phyloP scores from a whole-genome alignment of 2,329 filamentous ascomycete species.

The Pestalotiopsis sp. region DNA sequence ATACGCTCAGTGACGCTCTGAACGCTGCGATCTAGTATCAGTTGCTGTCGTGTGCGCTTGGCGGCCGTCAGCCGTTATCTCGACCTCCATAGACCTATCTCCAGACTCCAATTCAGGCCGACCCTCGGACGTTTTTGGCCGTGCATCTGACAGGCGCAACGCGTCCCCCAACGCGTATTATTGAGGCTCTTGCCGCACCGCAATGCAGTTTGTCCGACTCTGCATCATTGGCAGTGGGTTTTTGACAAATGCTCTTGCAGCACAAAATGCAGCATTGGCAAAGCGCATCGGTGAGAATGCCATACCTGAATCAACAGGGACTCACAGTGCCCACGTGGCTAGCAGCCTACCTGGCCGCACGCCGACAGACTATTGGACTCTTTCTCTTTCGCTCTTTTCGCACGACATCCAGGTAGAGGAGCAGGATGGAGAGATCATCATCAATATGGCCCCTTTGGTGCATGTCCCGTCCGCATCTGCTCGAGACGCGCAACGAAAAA shows the following conservation, averaged over 20 bases:
- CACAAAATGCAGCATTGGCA: background rate
- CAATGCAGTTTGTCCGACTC: background rate
- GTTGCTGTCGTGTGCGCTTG: background rate
- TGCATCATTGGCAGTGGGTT: too few relatives aligned
- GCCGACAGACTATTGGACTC: background rate
- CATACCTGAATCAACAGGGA: background rate
- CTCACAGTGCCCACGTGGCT: background rate
- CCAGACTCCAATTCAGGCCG: background rate
- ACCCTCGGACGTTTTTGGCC: background rate
- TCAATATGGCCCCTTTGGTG: background rate
- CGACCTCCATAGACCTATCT: background rate
- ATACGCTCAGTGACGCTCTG: background rate
- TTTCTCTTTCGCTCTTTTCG: background rate
- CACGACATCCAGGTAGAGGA: background rate
- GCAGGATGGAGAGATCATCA: background rate
- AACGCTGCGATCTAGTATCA: too few relatives aligned
- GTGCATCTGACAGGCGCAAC: background rate
- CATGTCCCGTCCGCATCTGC: background rate
- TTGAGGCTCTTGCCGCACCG: background rate
- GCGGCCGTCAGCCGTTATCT: background rate
- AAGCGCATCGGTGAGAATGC: background rate
- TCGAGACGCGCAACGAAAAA: background rate
- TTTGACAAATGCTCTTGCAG: too few relatives aligned
- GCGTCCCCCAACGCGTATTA: background rate
- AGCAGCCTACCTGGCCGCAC: background rate